Evolutionary conservation across 331 rosid genomes (phyloP).

Genomic region (Ulmus americana): DNA sequence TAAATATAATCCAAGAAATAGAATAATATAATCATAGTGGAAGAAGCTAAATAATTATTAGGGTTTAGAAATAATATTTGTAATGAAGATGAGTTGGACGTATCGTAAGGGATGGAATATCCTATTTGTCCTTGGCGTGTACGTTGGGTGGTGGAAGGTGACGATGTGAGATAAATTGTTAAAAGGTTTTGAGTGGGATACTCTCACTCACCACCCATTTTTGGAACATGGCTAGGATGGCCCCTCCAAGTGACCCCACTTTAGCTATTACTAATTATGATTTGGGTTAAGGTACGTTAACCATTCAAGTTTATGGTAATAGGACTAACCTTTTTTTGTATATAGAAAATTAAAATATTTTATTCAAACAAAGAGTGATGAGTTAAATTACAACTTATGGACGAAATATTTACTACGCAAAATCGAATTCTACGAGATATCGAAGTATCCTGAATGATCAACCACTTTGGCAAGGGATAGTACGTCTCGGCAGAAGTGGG

Average conservation of each 20-base stretch:
- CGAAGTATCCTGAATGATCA: no score
- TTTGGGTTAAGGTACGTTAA: no score
- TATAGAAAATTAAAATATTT: no score
- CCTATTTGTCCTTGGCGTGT: constrained; percentile 34
- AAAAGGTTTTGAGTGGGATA: not conserved
- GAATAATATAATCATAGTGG: constrained; percentile 28
- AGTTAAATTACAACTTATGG: no score
- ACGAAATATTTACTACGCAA: no score
- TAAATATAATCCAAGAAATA: constrained; percentile 1
- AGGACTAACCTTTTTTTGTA: no score
- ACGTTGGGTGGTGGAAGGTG: constrained; percentile 28
- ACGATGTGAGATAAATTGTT: not conserved
- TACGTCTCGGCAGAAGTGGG: no score
- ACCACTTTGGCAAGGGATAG: no score
- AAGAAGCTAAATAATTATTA: constrained; percentile 5
- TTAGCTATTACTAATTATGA: not conserved
- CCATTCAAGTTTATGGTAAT: no score
- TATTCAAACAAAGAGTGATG: no score
- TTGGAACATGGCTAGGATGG: constrained; percentile 2
- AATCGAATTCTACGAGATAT: no score
- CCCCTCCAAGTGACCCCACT: not conserved
- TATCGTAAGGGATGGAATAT: constrained; percentile 7
- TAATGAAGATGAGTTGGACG: constrained; percentile 2
- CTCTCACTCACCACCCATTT: not conserved
- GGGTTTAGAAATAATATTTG: not conserved